Percentiles rank a stretch among this genome's conserved stretches.
These are phyloP conservation scores for Chaetomiaceae sp. DNA, from an alignment of 2,329 filamentous ascomycete species.

Conservation along the genomic window DNA sequence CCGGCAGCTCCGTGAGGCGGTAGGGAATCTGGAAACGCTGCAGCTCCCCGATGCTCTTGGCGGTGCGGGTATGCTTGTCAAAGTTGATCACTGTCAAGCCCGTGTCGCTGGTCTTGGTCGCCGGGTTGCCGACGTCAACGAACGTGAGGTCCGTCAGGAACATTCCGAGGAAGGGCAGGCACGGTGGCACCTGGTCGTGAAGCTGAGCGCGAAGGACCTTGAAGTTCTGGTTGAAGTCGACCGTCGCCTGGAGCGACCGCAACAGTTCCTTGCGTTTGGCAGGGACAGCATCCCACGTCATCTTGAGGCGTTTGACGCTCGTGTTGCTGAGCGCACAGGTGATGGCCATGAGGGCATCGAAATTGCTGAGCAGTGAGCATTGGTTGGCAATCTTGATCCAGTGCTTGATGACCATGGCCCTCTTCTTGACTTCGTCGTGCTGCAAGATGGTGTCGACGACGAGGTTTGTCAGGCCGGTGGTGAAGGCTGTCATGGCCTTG, in stretches of 20 bases:
- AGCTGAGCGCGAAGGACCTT: conserved; percentile 77
- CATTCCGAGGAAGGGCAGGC: conserved; percentile 91
- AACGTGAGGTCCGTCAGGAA: conserved; percentile 96
- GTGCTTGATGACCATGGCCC: conserved; percentile 86
- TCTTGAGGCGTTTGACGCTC: conserved; percentile 79
- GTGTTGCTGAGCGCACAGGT: conserved; percentile 91
- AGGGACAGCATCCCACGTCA: conserved; percentile 88
- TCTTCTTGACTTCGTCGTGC: conserved; percentile 85
- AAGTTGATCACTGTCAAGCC: conserved; percentile 88
- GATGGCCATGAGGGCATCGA: conserved; percentile 94
- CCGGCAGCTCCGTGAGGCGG: conserved; percentile 71
- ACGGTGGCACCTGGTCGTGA: conserved; percentile 82
- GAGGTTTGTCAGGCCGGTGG: conserved; percentile 86
- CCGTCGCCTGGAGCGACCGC: conserved; percentile 73
- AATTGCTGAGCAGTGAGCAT: conserved; percentile 87
- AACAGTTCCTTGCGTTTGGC: conserved; percentile 76
- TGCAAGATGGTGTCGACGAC: conserved; percentile 90
- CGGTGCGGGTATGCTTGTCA: conserved; percentile 91
- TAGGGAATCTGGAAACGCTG: conserved; percentile 97
- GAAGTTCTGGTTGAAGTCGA: conserved; percentile 89
- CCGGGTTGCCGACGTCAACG: conserved; percentile 87
- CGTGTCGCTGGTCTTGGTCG: conserved; percentile 65
- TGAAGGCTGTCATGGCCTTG: conserved; percentile 86
- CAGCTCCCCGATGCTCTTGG: conserved; percentile 91
- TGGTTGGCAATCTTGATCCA: conserved; percentile 94